Evolutionary conservation across 179 eudicot species (phyloP).

Genomic region (Beta macrorhiza): DNA sequence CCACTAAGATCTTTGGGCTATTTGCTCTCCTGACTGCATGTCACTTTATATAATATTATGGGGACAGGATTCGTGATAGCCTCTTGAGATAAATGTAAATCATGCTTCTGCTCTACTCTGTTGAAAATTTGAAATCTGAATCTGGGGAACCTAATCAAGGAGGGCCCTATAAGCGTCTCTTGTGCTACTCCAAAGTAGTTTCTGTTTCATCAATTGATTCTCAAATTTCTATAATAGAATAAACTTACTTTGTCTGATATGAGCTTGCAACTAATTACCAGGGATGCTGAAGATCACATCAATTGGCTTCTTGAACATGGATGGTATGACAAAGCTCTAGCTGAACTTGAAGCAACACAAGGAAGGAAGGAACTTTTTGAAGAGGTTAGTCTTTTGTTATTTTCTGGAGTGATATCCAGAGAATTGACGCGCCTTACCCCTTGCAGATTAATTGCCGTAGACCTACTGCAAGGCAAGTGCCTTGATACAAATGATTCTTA

Average conservation of each 20-base stretch:
- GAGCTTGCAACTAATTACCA: constrained; percentile 31
- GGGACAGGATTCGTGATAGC: neutral
- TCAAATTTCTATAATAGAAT: neutral
- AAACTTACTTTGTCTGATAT: constrained; percentile 10
- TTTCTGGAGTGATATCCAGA: neutral
- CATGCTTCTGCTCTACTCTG: neutral
- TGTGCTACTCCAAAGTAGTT: neutral
- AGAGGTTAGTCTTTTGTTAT: constrained; percentile 51
- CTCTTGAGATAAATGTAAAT: neutral
- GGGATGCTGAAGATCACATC: constrained; percentile 98
- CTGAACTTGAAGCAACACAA: constrained; percentile 90
- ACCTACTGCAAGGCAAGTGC: neutral
- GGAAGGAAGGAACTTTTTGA: constrained; percentile 86
- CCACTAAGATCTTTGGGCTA: neutral
- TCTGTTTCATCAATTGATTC: constrained; percentile 7
- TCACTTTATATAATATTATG: neutral
- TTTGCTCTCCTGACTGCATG: neutral
- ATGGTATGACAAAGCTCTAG: constrained; percentile 92
- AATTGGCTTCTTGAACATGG: constrained; percentile 98
- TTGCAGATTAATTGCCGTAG: neutral
- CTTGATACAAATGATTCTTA: neutral
- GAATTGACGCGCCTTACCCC: neutral
- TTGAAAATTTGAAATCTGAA: neutral
- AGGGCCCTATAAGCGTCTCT: neutral
- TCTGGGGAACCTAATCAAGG: neutral